phyloP scores from a whole-genome alignment of 192 early-diverging fungal genomes.

The Borealophlyctis nickersoniae region DNA sequence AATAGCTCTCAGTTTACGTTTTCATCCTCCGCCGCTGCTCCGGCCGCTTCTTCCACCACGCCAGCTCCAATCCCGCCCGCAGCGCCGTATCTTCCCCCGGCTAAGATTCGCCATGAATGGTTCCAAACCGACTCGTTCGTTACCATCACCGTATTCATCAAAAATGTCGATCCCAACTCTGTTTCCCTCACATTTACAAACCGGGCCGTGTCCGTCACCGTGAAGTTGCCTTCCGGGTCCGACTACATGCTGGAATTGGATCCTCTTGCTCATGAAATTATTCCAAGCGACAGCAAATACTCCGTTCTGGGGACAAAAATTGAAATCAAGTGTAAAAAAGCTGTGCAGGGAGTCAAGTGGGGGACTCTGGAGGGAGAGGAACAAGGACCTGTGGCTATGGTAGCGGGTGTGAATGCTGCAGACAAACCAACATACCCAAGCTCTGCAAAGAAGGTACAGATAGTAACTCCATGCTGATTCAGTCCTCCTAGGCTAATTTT shows the following conservation, averaged over 20 bases:
- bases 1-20: no score
- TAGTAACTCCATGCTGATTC: neutral
- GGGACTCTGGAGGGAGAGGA: slow-evolving; percentile 74
- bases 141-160: slow-evolving; percentile 87
- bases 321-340: slow-evolving; percentile 68
- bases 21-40: no score
- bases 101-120: slow-evolving; percentile 88
- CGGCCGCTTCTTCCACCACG: no score
- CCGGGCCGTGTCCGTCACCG: slow-evolving; percentile 67
- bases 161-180: slow-evolving; percentile 56
- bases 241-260: slow-evolving; percentile 92
- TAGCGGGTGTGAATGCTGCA: slow-evolving; percentile 43
- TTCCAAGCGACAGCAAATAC: slow-evolving; percentile 55
- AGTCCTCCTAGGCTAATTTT: neutral
- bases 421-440: slow-evolving; percentile 45
- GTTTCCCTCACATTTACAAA: slow-evolving; percentile 58
- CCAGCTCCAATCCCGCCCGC: slow-evolving; percentile 34
- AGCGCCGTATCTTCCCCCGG: slow-evolving; percentile 37
- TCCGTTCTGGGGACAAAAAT: slow-evolving; percentile 50
- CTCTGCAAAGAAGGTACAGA: slow-evolving; percentile 42
- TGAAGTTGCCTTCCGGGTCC: slow-evolving; percentile 76
- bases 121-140: slow-evolving; percentile 92
- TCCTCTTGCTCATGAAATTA: slow-evolving; percentile 76
- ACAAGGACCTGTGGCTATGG: slow-evolving; percentile 24
- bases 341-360: slow-evolving; percentile 77